These are phyloP conservation scores for Sorghum bicolor DNA, from an alignment of 176 grass and related monocot species.

Conservation along the genomic window Sorghum_bicolor_NCBIv3 NC_012877.2:4592501-4593000, in stretches of 20 bases:
- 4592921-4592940: conserved; percentile 39
- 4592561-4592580: not conserved
- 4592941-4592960: conserved; percentile 42
- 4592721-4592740: not conserved
- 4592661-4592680: not conserved
- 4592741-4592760: conserved; percentile 8
- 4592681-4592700: not conserved
- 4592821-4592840: conserved; percentile 19
- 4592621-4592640: conserved; percentile 3
- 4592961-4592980: conserved; percentile 1
- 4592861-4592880: not conserved
- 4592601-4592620: not conserved
- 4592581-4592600: not conserved
- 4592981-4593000: not conserved
- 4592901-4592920: conserved; percentile 12
- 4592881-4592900: conserved; percentile 22
- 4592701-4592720: not conserved
- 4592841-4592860: conserved; percentile 2
- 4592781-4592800: conserved; percentile 16
- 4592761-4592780: not conserved
- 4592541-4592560: not conserved
- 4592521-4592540: conserved; percentile 5
- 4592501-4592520: not conserved
- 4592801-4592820: not conserved
- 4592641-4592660: not conserved